Evolutionary conservation across 2,329 filamentous ascomycete genomes (phyloP).

Genomic region (Venturia effusa): DNA sequence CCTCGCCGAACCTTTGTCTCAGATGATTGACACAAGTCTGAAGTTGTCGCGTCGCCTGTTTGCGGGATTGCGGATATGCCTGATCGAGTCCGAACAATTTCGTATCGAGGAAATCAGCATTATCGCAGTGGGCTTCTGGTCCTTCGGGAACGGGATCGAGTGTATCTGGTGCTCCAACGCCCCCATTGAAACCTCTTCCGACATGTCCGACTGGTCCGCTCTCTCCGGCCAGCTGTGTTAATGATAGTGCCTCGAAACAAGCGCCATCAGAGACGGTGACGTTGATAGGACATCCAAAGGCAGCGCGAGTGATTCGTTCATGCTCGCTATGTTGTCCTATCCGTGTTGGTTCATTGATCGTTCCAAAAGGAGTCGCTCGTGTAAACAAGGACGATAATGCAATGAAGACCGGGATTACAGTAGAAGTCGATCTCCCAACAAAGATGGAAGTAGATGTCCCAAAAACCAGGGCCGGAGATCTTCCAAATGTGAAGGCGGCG

Average conservation of each 20-base stretch:
- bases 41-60: slow-evolving; percentile 16
- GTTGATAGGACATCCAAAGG: slow-evolving; percentile 16
- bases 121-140: slow-evolving; percentile 20
- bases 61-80: slow-evolving; percentile 17
- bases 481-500: not conserved
- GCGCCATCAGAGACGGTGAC: slow-evolving; percentile 15
- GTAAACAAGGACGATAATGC: not conserved
- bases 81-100: slow-evolving; percentile 13
- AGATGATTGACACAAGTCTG: slow-evolving; percentile 18
- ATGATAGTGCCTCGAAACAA: slow-evolving; percentile 17
- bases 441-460: not conserved
- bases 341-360: slow-evolving; percentile 18
- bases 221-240: slow-evolving; percentile 17
- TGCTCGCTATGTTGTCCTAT: slow-evolving; percentile 20
- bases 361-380: slow-evolving; percentile 14
- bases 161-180: slow-evolving; percentile 19
- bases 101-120: slow-evolving; percentile 19
- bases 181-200: slow-evolving; percentile 18
- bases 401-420: not conserved
- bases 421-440: not conserved
- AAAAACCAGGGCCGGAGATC: not conserved
- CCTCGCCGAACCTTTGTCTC: slow-evolving; percentile 14
- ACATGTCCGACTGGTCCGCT: slow-evolving; percentile 16
- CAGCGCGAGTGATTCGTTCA: slow-evolving; percentile 18
- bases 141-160: slow-evolving; percentile 18